Evolutionary conservation across 1,284 basidiomycete genomes (phyloP).

Genomic region (Malassezia equina): DNA sequence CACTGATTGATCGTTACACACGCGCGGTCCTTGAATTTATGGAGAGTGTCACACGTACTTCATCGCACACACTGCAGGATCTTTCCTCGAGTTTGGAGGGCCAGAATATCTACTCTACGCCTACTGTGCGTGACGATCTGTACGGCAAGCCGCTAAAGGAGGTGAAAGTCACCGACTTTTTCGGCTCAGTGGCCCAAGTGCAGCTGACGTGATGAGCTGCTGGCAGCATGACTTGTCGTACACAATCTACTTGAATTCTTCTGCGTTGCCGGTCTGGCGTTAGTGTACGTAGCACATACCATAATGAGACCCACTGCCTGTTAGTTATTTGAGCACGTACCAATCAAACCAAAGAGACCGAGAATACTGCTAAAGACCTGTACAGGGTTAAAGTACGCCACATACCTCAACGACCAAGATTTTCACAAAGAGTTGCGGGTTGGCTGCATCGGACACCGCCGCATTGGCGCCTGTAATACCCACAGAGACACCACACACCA

Average conservation of each 20-base stretch:
- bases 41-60: slow-evolving; percentile 84
- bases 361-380: slow-evolving; percentile 44
- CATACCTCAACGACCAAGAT: slow-evolving; percentile 33
- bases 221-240: neutral
- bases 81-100: slow-evolving; percentile 48
- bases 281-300: slow-evolving; percentile 1
- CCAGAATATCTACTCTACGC: slow-evolving; percentile 63
- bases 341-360: slow-evolving; percentile 44
- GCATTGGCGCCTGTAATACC: slow-evolving; percentile 46
- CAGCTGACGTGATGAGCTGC: slow-evolving; percentile 51
- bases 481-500: slow-evolving; percentile 43
- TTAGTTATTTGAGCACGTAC: slow-evolving; percentile 13
- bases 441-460: slow-evolving; percentile 44
- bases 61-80: slow-evolving; percentile 67
- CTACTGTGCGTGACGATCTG: slow-evolving; percentile 75
- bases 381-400: neutral
- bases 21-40: slow-evolving; percentile 83
- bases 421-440: slow-evolving; percentile 47
- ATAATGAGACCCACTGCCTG: slow-evolving; percentile 17
- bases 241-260: slow-evolving; percentile 14
- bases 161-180: slow-evolving; percentile 85
- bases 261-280: slow-evolving; percentile 13
- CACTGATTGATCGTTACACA: slow-evolving; percentile 89
- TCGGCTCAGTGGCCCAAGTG: slow-evolving; percentile 78
- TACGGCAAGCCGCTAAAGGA: slow-evolving; percentile 61